Conservation (phyloP, 495 filamentous ascomycete genomes). For the Cercophora newfieldiana region DNA sequence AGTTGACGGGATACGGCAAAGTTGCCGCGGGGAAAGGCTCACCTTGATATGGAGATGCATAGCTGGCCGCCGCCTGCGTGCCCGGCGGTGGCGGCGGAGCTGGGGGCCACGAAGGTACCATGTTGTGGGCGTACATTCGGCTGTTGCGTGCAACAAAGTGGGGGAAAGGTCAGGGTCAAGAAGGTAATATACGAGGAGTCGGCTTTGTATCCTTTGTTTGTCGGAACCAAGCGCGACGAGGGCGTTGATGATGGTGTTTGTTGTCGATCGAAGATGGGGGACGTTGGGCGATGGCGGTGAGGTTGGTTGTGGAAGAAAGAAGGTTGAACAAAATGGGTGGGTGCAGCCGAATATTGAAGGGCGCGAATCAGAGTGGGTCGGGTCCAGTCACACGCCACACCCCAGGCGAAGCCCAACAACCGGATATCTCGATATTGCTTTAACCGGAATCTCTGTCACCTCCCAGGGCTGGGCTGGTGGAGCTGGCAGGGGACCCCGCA, state of each 20-base stretch:
- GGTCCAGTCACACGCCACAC: no score
- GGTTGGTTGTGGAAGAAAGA: not conserved
- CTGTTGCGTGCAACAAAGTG: not conserved
- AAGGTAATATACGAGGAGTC: not conserved
- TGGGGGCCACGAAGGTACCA: constrained; percentile 36
- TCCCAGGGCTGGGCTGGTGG: no score
- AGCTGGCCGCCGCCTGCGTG: constrained; percentile 34
- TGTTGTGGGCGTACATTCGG: constrained; percentile 22
- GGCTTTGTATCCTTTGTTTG: not conserved
- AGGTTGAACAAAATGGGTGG: constrained; percentile 1
- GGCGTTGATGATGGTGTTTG: not conserved
- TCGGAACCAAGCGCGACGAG: not conserved
- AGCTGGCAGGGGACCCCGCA: not conserved
- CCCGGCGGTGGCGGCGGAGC: constrained; percentile 34
- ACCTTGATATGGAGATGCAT: constrained; percentile 35
- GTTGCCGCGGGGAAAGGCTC: constrained; percentile 4
- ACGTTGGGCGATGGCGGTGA: constrained; percentile 10
- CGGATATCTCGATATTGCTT: not conserved
- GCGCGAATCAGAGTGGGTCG: not conserved
- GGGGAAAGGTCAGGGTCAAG: not conserved
- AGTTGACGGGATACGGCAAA: no score
- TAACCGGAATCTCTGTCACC: not conserved
- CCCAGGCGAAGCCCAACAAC: not conserved
- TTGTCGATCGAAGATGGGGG: not conserved
- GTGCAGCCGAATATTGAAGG: not conserved